phyloP scores from a whole-genome alignment of 768 basidiomycete species.

The Phylloporus sp. region DNA sequence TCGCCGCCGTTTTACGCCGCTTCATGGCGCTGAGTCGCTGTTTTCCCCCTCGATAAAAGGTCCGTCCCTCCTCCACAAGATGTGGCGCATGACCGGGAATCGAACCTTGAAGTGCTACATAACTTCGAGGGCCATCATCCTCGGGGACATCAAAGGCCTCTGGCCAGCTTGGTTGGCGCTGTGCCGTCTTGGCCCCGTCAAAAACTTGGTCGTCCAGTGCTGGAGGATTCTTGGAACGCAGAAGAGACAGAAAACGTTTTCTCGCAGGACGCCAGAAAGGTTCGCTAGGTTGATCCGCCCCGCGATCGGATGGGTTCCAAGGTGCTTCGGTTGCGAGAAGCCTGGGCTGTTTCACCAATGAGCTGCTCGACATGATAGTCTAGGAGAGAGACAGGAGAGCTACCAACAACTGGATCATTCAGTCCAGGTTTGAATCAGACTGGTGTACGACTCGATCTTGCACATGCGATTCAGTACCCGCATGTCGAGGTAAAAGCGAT shows the following conservation, averaged over 20 bases:
- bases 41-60: constrained; percentile 30
- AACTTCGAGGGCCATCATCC: constrained; percentile 12
- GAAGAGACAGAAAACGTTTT: constrained; percentile 14
- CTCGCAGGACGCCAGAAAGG: not conserved
- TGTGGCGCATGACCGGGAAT: not conserved
- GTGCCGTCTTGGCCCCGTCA: constrained; percentile 19
- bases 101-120: constrained; percentile 11
- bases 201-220: constrained; percentile 25
- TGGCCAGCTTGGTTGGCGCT: constrained; percentile 25
- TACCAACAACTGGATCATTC: not conserved
- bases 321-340: not conserved
- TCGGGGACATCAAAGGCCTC: constrained; percentile 18
- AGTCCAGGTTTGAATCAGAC: constrained; percentile 17
- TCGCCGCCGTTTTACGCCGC: constrained; percentile 32
- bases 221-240: constrained; percentile 10
- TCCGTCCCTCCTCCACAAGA: constrained; percentile 16
- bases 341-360: constrained; percentile 7
- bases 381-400: not conserved
- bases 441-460: not conserved
- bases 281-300: not conserved
- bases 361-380: constrained; percentile 12
- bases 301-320: not conserved
- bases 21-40: constrained; percentile 29
- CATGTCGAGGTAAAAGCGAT: not conserved
- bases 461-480: not conserved